phyloP scores from a whole-genome alignment of 1,284 basidiomycete genomes.

The Ceratobasidium theobromae region DNA sequence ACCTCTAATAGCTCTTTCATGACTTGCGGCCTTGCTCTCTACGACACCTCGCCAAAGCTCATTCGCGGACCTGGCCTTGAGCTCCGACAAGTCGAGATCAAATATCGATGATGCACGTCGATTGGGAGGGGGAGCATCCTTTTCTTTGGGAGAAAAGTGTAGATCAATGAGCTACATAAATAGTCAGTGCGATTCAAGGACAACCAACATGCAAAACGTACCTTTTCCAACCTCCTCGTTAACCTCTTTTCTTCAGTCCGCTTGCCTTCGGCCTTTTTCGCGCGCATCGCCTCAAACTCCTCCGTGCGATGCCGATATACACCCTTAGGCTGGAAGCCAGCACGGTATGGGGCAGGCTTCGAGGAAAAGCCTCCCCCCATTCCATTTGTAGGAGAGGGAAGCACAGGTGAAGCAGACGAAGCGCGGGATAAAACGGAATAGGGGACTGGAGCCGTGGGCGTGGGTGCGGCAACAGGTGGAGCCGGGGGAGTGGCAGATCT shows the following conservation, averaged over 20 bases:
- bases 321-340: constrained; percentile 81
- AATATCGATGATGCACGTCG: constrained; percentile 66
- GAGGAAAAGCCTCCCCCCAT: constrained; percentile 36
- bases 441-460: constrained; percentile 8
- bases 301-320: constrained; percentile 71
- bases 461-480: constrained; percentile 14
- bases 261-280: constrained; percentile 56
- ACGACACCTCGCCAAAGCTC: constrained; percentile 62
- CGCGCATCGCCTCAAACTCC: constrained; percentile 68
- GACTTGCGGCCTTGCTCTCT: constrained; percentile 42
- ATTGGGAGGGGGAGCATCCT: constrained; percentile 36
- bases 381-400: background rate
- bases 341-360: constrained; percentile 62
- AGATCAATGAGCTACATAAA: constrained; percentile 62
- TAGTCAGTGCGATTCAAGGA: background rate
- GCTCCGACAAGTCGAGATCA: constrained; percentile 56
- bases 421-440: constrained; percentile 13
- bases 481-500: constrained; percentile 6
- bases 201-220: constrained; percentile 35
- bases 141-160: constrained; percentile 63
- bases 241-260: constrained; percentile 78
- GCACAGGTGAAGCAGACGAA: constrained; percentile 21
- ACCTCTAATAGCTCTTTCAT: constrained; percentile 40
- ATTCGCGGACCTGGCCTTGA: constrained; percentile 60
- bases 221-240: constrained; percentile 79